Base-by-base conservation (phyloP, 192 early-diverging fungal species). In the Neocallimastix lanati region DNA sequence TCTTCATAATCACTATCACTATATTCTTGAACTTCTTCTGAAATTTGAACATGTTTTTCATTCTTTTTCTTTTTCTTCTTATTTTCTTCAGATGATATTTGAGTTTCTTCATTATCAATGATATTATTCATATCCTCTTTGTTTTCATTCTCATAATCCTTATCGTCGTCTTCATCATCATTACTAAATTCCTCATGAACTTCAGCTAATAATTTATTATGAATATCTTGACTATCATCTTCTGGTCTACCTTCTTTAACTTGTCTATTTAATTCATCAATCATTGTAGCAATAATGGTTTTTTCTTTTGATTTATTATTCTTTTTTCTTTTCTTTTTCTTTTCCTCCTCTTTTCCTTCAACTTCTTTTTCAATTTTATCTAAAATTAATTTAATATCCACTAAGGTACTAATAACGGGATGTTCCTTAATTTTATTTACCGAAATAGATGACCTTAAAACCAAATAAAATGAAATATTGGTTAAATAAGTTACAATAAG, bases 291-390 rank as follows among this genome's bases (percentile, higher is more conserved):
- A 67, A 67, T 79, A 79, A 67, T 79, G 13, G 16, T 83, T 50
- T 40, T 36, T 16, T 76, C 76, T 36, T 67, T 78, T 78, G 78
- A n/a, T 27, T 76, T 36, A 18, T 28, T 36, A 67, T 77, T 28
- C 79, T 29, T 76, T 79, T 82, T 85, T 25, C 82, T 27, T 84
- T 82, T 38, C 81, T 85, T 30, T 80, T 81, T 29, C 36, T 79
- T 76, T 82, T 85, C 76, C 28, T 77, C 78, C 78, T 84, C 78
- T 82, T 79, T 25, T 67, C 77, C 77, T 78, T 83, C 58, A 77
- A 76, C n/a, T 81, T 77, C 77, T 83, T 82, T 79, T 83, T 85
- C 14, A 77, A 76, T 29, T 85, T 85, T 76, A 81, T 67, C 50
- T 67, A 67, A 67, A 11, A 67, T 67, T n/a, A 67, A 67, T 67